Base-by-base conservation (phyloP, 345 rosid genomes). In the Punica granatum region DNA sequence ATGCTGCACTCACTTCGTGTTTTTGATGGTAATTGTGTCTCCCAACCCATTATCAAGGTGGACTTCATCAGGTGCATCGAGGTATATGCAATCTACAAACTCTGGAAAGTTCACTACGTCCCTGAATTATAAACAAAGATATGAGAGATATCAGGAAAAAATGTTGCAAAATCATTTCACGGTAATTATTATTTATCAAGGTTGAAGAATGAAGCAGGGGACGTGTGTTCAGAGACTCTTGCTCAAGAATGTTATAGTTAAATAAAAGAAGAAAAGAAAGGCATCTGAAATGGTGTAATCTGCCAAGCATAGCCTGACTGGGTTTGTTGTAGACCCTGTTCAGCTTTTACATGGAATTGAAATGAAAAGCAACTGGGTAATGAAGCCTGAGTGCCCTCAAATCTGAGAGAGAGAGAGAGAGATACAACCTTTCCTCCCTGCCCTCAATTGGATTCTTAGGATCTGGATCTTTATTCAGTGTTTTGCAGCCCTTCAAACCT, bases 401-500 rank as follows among this genome's bases (percentile, higher is more conserved):
- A 44, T 35, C 10, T 28, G 30, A 36, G 33, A 53, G 43, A 46
- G 31, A n/a, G 66, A 39, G 63, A 73, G 3, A 35, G 21, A 64
- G 56, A 21, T 41, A 82, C 56, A 63, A 90, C 98, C 97, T 93
- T 72, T 90, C 97, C 77, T 93, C 98, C 56, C 64, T 75, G 44
- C 92, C 86, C 84, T 88, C 90, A 7, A 81, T 28, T 0, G 97
- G 96, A 69, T 89, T 93, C 72, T 72, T 79, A 53, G 98, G 97
- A 78, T 93, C 98, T 12, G 94, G 97, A 73, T 87, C 92, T 81
- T 90, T 93, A 54, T 87, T 90, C 72, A 93, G 82, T 66, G 92
- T 90, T 78, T 80, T 89, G 83, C 97, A 86, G 53, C 94, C 97
- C 83, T 89, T 87, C 75, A 93, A 71, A 74, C 97, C 98, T 73